Evolutionary conservation across 2,329 filamentous ascomycete species (phyloP).

Genomic region (Akanthomyces uredinophilus): DNA sequence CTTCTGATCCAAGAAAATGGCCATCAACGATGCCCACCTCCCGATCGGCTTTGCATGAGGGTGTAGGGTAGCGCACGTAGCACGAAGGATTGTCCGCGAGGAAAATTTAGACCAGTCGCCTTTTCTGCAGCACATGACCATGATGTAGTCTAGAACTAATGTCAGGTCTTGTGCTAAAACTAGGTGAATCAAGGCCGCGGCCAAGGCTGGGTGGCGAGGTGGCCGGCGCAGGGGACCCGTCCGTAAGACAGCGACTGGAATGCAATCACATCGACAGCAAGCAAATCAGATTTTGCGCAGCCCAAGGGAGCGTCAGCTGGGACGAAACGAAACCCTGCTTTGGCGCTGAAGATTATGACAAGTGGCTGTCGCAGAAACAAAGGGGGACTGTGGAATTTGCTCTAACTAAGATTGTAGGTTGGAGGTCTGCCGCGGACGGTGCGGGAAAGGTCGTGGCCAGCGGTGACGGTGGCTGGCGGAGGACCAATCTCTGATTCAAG

Average conservation of each 20-base stretch:
- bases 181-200: neutral
- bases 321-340: neutral
- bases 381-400: neutral
- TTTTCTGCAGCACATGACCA: too few relatives aligned
- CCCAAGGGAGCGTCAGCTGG: neutral
- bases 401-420: neutral
- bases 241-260: neutral
- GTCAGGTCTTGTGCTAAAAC: neutral
- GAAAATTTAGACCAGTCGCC: too few relatives aligned
- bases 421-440: too few relatives aligned
- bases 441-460: too few relatives aligned
- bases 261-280: neutral
- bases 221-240: neutral
- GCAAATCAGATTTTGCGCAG: neutral
- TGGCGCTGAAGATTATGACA: neutral
- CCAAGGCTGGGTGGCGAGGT: too few relatives aligned
- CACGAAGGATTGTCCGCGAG: too few relatives aligned
- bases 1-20: too few relatives aligned
- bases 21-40: too few relatives aligned
- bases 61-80: too few relatives aligned
- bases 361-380: neutral
- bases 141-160: neutral
- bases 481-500: neutral
- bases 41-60: too few relatives aligned
- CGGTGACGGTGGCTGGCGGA: too few relatives aligned